These are phyloP conservation scores for Dissoconium aciculare DNA, from an alignment of 2,329 filamentous ascomycete genomes.

Conservation along the genomic window DNA sequence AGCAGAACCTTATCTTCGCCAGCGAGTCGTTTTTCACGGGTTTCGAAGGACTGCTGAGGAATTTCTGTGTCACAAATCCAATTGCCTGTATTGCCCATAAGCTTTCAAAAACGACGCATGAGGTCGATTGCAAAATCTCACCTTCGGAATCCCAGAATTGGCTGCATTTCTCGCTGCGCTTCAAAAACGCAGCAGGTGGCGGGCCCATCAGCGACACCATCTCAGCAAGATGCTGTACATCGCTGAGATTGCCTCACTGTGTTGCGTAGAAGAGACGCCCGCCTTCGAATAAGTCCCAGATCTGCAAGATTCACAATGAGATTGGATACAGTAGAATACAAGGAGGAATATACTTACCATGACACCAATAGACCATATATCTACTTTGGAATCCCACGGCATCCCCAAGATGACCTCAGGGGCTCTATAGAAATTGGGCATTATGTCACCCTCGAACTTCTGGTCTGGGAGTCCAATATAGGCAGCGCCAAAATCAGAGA, in stretches of 20 bases:
- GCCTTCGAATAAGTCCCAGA: slow-evolving; percentile 9
- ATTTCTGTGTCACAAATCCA: slow-evolving; percentile 22
- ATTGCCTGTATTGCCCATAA: slow-evolving; percentile 14
- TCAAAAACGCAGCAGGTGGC: slow-evolving; percentile 24
- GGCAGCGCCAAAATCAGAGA: slow-evolving; percentile 16
- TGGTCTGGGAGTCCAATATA: slow-evolving; percentile 9
- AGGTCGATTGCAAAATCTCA: slow-evolving; percentile 14
- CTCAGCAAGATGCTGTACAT: slow-evolving; percentile 13
- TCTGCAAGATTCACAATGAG: slow-evolving; percentile 3
- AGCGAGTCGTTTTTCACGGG: slow-evolving; percentile 14
- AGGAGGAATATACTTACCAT: slow-evolving; percentile 12
- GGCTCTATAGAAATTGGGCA: slow-evolving; percentile 17
- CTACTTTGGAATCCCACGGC: slow-evolving; percentile 15
- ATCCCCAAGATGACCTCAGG: slow-evolving; percentile 15
- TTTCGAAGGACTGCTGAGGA: slow-evolving; percentile 18
- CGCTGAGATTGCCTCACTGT: slow-evolving; percentile 6
- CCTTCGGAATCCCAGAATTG: slow-evolving; percentile 18
- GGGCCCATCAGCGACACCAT: slow-evolving; percentile 27
- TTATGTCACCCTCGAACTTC: slow-evolving; percentile 3
- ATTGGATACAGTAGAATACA: slow-evolving; percentile 2
- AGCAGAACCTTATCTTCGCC: slow-evolving; percentile 22
- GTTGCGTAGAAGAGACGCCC: slow-evolving; percentile 5
- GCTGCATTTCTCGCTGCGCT: slow-evolving; percentile 16
- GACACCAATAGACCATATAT: slow-evolving; percentile 18
- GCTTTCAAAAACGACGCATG: background rate